Percentiles rank a stretch among this genome's conserved stretches.
These are phyloP conservation scores for Mycosarcoma maydis DNA, from an alignment of 1,284 basidiomycete species.

Conservation along the genomic window DNA sequence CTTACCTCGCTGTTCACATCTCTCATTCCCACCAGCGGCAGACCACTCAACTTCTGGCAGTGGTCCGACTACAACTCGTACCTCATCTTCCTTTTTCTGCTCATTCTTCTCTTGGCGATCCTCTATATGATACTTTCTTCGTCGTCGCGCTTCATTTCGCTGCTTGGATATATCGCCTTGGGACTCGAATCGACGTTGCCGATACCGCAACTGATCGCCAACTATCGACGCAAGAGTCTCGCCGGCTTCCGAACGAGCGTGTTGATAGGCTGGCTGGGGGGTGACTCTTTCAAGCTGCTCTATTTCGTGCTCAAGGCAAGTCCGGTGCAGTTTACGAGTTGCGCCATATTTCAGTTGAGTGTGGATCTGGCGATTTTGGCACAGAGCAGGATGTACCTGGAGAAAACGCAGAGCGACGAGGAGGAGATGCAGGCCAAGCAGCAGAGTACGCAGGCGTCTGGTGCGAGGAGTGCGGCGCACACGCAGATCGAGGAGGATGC, in stretches of 20 bases:
- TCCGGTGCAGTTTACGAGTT: conserved; percentile 51
- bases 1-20: conserved; percentile 1
- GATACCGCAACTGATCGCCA: conserved; percentile 53
- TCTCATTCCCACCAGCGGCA: not conserved
- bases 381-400: conserved; percentile 62
- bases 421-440: conserved; percentile 15
- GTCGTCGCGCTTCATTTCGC: conserved; percentile 73
- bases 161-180: conserved; percentile 80
- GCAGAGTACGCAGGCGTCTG: too few relatives aligned
- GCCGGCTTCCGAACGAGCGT: conserved; percentile 86
- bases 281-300: conserved; percentile 68
- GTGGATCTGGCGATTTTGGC: conserved; percentile 64
- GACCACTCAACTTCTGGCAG: conserved; percentile 84
- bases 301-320: conserved; percentile 42
- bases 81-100: conserved; percentile 81
- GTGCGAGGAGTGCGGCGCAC: conserved; percentile 1
- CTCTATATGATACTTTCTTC: conserved; percentile 75
- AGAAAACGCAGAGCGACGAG: conserved; percentile 60
- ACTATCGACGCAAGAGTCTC: conserved; percentile 78
- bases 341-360: conserved; percentile 61
- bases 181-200: conserved; percentile 69
- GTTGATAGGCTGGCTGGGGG: conserved; percentile 70
- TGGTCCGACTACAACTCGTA: conserved; percentile 79
- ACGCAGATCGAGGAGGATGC: conserved; percentile 17
- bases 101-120: conserved; percentile 70